Evolutionary conservation across 1,284 basidiomycete species (phyloP), one percentile per base, ranked within the genome.

Genomic region (Boletus hoseneyae): DNA sequence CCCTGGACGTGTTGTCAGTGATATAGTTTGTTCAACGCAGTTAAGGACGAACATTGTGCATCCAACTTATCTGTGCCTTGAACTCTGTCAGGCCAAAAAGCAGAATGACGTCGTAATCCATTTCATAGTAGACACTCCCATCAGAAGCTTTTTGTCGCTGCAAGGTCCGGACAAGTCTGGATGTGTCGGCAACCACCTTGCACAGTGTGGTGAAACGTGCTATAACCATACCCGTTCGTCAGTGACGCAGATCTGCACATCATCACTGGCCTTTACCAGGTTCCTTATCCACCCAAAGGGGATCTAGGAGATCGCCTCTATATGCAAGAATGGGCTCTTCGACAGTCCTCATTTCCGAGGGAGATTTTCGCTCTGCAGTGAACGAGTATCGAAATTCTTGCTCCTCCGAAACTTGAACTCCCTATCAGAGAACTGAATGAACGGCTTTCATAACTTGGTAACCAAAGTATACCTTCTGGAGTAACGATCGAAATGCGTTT

Each of bases 11-110:
- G 6, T 19, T 32, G 18, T 25, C 4, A 32, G 29, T 5, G 7
- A 21, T 21, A 10, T 4, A 13, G 13, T 8, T 19, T 12, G 6
- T 19, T n/a, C 13, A 5, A 36, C 10, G 10, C 23, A 13, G 30
- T 45, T 13, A 45, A 12, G 15, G 16, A 41, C 46, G 25, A 19
- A 47, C 46, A 32, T 35, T 7, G 5, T 47, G 12, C 9, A 5
- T 41, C 38, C 38, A 47, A 33, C 39, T 41, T 25, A 59, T 53
- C 32, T 58, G 57, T 1, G 57, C 57, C 18, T 46, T 59, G 4
- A 58, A 16, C n/a, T 58, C 57, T 2, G 57, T 53, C n/a, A 59
- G 47, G 21, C 57, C 57, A 39, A 58, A 59, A 10, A 58, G 53
- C 10, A 58, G 42, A 8, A 59, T 30, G 9, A 58, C 40, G 0